These are phyloP conservation scores for Serendipita indica DNA, from an alignment of 768 basidiomycete genomes.

Conservation along the genomic window DNA sequence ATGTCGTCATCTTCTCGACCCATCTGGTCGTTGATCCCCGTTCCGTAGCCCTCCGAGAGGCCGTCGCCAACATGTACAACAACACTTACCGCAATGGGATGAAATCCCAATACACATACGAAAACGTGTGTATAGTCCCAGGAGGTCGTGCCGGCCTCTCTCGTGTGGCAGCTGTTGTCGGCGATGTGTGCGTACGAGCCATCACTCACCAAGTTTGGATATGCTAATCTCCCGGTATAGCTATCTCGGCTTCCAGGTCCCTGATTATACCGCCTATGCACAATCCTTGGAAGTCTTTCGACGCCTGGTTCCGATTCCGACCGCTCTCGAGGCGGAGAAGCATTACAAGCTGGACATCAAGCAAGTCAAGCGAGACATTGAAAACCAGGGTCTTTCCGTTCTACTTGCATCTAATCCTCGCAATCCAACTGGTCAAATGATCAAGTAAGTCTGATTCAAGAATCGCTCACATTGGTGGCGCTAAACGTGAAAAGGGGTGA, in stretches of 20 bases:
- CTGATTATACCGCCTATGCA: conserved; percentile 54
- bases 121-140: conserved; percentile 86
- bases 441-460: conserved; percentile 31
- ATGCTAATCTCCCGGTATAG: conserved; percentile 9
- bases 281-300: conserved; percentile 43
- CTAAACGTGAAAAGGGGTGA: conserved; percentile 36
- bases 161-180: conserved; percentile 80
- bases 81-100: conserved; percentile 71
- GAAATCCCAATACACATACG: conserved; percentile 70
- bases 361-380: conserved; percentile 71
- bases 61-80: conserved; percentile 85
- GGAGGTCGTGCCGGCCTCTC: conserved; percentile 84
- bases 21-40: neutral
- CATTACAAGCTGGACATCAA: conserved; percentile 69
- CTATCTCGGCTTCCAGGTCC: conserved; percentile 68
- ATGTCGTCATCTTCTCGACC: conserved; percentile 10
- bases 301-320: conserved; percentile 80
- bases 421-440: conserved; percentile 89
- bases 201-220: conserved; percentile 9
- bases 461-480: neutral
- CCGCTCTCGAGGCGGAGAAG: conserved; percentile 33
- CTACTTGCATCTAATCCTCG: conserved; percentile 88
- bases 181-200: conserved; percentile 57
- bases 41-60: conserved; percentile 58
- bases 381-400: conserved; percentile 68